Evolutionary conservation across 2,329 filamentous ascomycete species (phyloP).

Genomic region (Xylaria sp.): DNA sequence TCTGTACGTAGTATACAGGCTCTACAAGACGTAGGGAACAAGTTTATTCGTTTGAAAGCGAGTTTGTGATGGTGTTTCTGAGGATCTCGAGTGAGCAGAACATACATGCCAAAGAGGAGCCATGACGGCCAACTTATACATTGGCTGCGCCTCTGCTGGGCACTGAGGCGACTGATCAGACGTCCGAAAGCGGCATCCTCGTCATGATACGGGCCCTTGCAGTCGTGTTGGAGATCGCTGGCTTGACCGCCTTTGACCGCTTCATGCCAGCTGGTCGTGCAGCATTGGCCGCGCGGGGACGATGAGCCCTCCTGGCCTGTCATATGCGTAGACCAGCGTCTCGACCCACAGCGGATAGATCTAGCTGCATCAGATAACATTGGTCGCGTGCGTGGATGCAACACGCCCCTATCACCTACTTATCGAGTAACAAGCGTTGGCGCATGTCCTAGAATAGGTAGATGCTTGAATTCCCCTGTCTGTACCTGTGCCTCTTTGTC

Average conservation of each 20-base stretch:
- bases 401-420: constrained; percentile 18
- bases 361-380: constrained; percentile 23
- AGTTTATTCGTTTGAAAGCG: constrained; percentile 6
- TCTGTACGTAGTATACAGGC: constrained; percentile 8
- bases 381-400: constrained; percentile 29
- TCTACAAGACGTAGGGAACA: constrained; percentile 3
- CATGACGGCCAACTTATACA: constrained; percentile 26
- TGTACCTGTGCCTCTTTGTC: constrained; percentile 2
- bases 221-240: constrained; percentile 18
- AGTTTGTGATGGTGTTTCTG: not conserved
- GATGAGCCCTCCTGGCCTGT: constrained; percentile 25
- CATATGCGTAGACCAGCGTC: constrained; percentile 15
- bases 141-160: constrained; percentile 1
- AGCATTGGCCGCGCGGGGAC: constrained; percentile 26
- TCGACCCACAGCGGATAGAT: constrained; percentile 32
- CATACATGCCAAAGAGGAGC: not conserved
- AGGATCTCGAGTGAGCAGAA: constrained; percentile 1
- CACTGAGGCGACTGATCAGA: constrained; percentile 12
- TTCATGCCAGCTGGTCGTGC: constrained; percentile 32
- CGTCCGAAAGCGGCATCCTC: constrained; percentile 26
- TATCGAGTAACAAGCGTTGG: constrained; percentile 8
- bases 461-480: not conserved
- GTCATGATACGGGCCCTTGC: constrained; percentile 25
- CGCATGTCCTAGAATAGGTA: constrained; percentile 5
- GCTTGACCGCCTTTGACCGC: constrained; percentile 32